Base-by-base conservation (phyloP, 106 monocot species). In the Dactylorhiza incarnata region DNA sequence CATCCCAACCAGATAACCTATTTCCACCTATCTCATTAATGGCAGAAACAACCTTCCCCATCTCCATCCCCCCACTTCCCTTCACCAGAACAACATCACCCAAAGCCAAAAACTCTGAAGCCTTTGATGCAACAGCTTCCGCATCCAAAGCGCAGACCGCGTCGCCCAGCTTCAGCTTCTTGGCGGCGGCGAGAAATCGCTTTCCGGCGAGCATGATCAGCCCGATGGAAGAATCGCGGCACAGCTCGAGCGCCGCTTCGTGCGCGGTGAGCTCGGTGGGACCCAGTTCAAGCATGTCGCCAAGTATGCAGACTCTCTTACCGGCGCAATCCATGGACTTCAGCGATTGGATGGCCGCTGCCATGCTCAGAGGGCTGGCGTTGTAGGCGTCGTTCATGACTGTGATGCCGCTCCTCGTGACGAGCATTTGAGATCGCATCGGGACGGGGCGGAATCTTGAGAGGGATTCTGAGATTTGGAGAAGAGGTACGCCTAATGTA, bases 221-320 rank as follows among this genome's bases (percentile, higher is more conserved):
- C 63, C 56, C 72, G 65, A 84, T 12, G 12, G 76, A 45, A 13
- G 59, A 22, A 25, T 76, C 72, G 25, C 49, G 62, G 45, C 83
- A 84, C 15, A 84, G 79, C 9, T 73, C 71, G 22, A 84, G 73
- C 45, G 76, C 77, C 48, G 15, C 16, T 45, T 80, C 76, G 48
- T 84, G 83, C 2, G 76, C 71, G 15, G 43, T 52, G 12, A 29
- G 72, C 59, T 79, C 83, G 13, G 23, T 45, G 0, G 63, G 48
- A 22, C 83, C 83, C 62, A 84, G 62, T 67, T 84, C 83, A 12
- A 79, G 52, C 83, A 84, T 84, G 51, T 84, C 83, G 17, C 76
- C 83, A 43, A 84, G 83, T 9, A 79, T 68, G 16, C 72, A 75
- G 48, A 80, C 73, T 14, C 73, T 71, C 73, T 73, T 79, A 15